Evolutionary conservation across 768 basidiomycete species (phyloP), one percentile per base, ranked within the genome.

Genomic region (Crassisporium funariophilum): DNA sequence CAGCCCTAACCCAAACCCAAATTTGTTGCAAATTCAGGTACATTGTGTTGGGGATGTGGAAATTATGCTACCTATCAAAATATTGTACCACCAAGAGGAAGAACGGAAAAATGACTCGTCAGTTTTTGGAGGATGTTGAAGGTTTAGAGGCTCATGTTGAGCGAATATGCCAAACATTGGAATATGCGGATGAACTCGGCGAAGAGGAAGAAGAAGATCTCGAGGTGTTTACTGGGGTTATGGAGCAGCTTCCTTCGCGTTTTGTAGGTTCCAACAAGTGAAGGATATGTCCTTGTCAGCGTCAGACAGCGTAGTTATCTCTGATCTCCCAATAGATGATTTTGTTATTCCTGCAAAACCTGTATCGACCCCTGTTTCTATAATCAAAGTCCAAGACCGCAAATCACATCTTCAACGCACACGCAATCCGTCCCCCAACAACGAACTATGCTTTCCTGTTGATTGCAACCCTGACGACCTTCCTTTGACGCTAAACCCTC

Each of bases 261-360:
- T 50, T 50, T 50, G 49, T 45, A 40, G 43, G 35, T 3, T 19
- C 44, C 31, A 38, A 19, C 37, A 31, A 45, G 49, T 50, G 49
- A 45, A 15, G 11, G 44, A 23, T 17, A 20, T 24, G 43, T 45
- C 49, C 49, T 45, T 38, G 27, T 19, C 38, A 15, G 27, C 29
- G n/a, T 23, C 35, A n/a, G 20, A 21, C 20, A 23, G 20, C 35
- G 39, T 33, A 35, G 29, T 35, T 19, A 1, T 10, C 1, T 4
- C 27, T 2, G 13, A 17, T 20, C 42, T 29, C 29, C 27, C 2
- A 11, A 2, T 15, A 10, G 27, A 33, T 44, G 8, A 10, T 33
- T n/a, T 44, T 35, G 27, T 35, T 19, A 4, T 24, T 35, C 17
- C 29, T 15, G 11, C 24, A 15, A 20, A 16, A 34, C 12, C 22